phyloP scores from a whole-genome alignment of 148 eudicot species.

The Rhododendron griersonianum region DNA sequence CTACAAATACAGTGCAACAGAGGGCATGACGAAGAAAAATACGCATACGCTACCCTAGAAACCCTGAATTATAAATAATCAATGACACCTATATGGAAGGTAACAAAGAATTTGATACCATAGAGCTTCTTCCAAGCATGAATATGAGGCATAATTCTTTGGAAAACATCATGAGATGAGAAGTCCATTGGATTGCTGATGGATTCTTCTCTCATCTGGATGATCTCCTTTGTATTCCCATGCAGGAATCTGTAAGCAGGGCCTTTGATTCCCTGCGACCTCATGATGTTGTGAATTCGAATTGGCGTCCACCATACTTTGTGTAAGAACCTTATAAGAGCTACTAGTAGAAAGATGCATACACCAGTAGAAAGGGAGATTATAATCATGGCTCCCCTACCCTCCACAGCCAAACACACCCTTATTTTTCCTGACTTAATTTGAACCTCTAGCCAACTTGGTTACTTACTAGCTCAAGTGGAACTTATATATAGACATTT shows the following conservation, averaged over 20 bases:
- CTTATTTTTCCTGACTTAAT: too few species aligned
- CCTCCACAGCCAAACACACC: too few species aligned
- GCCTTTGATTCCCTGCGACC: slow-evolving; percentile 7
- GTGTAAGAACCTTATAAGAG: not conserved
- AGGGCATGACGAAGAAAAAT: not conserved
- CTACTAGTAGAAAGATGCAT: not conserved
- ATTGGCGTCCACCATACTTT: slow-evolving; percentile 4
- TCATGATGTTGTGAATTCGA: not conserved
- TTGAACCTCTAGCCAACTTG: too few species aligned
- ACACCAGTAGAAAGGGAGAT: not conserved
- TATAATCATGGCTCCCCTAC: too few species aligned
- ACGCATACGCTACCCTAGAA: too few species aligned
- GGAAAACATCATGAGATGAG: slow-evolving; percentile 12
- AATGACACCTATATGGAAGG: not conserved
- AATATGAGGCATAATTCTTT: slow-evolving; percentile 16
- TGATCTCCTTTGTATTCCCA: slow-evolving; percentile 23
- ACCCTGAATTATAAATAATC: too few species aligned
- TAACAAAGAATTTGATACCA: not conserved
- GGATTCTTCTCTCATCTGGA: slow-evolving; percentile 10
- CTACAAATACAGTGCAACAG: not conserved
- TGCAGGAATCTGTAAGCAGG: slow-evolving; percentile 18
- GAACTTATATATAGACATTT: too few species aligned
- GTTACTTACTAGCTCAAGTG: too few species aligned
- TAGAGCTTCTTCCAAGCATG: slow-evolving; percentile 13
- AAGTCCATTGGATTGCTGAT: not conserved